Evolutionary conservation across 2,329 filamentous ascomycete genomes (phyloP), one percentile per base, ranked within the genome.

Genomic region (Rhytidhysteron rufulum): DNA sequence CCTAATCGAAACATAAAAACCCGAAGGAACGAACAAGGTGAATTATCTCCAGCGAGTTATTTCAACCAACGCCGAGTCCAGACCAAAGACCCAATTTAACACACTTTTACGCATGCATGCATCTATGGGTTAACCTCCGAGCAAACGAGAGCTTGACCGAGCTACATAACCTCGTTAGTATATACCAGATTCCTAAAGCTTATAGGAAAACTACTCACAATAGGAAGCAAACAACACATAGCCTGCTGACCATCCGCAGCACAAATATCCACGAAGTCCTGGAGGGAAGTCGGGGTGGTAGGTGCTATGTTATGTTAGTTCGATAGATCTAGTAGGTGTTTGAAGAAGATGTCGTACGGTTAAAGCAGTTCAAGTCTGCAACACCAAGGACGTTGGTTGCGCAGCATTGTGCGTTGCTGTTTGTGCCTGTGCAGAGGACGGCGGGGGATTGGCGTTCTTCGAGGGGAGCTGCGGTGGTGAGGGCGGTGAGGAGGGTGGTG

Each of bases 301-400:
- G 51, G 37, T n/a, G 66, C 66, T 69, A 42, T 24, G 6, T 10
- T 1, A 2, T 32, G 51, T 60, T 44, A 60, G 44, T 19, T 24
- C 20, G 17, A 25, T 18, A 19, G 10, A 4, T 17, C 18, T 8
- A 32, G 17, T 31, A 20, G 16, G 57, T 50, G 1, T 40, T 21
- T 7, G 57, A 7, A 34, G 35, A 27, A 35, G n/a, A 38, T 18
- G 13, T 67, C 75, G 51, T 66, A 79, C 78, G 77, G 42, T 65
- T 57, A 15, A 53, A 63, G 59, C 80, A 84, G 67, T 83, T 67
- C 18, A 82, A 66, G 57, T 78, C 66, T 3, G 73, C 77, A 42
- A 82, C 46, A 43, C 76, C 73, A 29, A 83, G 72, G 24, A 83
- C 71, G 48, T 83, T 76, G 18, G 78, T 80, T 11, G 79, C 75